phyloP scores from a whole-genome alignment of 164 flowering plant species.

The grape (Vitis vinifera) region ASM3070453v1 NC_081810.1:7635501-7636000 shows the following conservation, averaged over 20 bases:
- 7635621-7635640: too few species aligned
- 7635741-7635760: not conserved
- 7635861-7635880: conserved; percentile 74
- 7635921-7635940: conserved; percentile 70
- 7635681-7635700: too few species aligned
- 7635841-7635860: conserved; percentile 79
- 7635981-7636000: conserved; percentile 65
- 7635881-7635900: conserved; percentile 59
- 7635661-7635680: too few species aligned
- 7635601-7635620: too few species aligned
- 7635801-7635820: conserved; percentile 73
- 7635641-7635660: too few species aligned
- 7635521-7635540: too few species aligned
- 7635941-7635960: conserved; percentile 73
- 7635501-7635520: too few species aligned
- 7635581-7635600: too few species aligned
- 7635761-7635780: conserved; percentile 49
- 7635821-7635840: conserved; percentile 85
- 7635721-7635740: not conserved
- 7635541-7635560: too few species aligned
- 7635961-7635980: conserved; percentile 65
- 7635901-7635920: conserved; percentile 66
- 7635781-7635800: conserved; percentile 37
- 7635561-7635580: too few species aligned
- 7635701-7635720: not conserved